Conservation (phyloP, 1,284 basidiomycete species). For the Pascua guehoae region DNA sequence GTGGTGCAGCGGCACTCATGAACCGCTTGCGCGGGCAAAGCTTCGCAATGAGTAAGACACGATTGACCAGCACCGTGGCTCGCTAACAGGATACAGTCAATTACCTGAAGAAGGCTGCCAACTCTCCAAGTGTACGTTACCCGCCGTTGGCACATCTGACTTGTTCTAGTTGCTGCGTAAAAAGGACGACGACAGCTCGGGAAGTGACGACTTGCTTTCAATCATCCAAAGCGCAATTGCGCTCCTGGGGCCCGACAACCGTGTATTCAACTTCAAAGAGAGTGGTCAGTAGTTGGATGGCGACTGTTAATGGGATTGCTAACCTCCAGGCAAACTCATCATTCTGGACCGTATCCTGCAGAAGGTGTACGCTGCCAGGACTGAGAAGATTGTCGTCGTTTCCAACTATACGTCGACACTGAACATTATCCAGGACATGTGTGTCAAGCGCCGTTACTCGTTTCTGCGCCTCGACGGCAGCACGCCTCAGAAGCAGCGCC, state of each 20-base stretch:
- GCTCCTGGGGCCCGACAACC: background rate
- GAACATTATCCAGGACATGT: constrained; percentile 83
- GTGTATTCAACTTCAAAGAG: background rate
- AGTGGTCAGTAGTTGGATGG: constrained; percentile 10
- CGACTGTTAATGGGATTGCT: background rate
- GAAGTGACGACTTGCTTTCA: constrained; percentile 56
- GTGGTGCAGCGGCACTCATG: constrained; percentile 61
- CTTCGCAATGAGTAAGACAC: constrained; percentile 67
- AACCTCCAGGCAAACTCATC: constrained; percentile 65
- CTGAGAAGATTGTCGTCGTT: constrained; percentile 90
- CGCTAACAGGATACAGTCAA: constrained; percentile 30
- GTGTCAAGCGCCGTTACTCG: constrained; percentile 69
- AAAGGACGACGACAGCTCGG: constrained; percentile 53
- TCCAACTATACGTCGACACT: constrained; percentile 88
- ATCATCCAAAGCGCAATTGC: constrained; percentile 59
- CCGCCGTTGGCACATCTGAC: constrained; percentile 1
- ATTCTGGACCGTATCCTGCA: constrained; percentile 71
- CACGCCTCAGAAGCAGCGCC: constrained; percentile 73
- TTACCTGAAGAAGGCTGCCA: constrained; percentile 80
- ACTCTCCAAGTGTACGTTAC: constrained; percentile 67
- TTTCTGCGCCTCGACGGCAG: constrained; percentile 85
- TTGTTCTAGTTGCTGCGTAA: constrained; percentile 62
- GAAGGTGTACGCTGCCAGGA: constrained; percentile 62
- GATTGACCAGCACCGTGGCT: fast-evolving
- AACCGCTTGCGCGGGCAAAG: constrained; percentile 69